These are phyloP conservation scores for Trametes elegans DNA, from an alignment of 768 basidiomycete genomes.

Conservation along the genomic window DNA sequence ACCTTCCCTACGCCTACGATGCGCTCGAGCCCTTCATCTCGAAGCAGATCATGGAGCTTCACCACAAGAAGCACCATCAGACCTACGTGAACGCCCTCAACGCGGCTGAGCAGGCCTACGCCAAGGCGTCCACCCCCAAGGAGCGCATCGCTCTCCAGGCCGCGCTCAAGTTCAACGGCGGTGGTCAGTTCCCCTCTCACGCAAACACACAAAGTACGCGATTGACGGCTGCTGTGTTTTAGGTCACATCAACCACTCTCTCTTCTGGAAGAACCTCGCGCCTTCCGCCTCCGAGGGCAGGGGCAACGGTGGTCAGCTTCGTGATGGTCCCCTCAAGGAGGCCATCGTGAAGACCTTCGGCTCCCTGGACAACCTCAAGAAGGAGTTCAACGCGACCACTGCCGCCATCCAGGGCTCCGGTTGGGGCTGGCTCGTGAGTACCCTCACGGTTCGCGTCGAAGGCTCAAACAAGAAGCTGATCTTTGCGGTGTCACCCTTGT, in stretches of 20 bases:
- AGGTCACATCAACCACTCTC: conserved; percentile 93
- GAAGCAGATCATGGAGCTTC: conserved; percentile 89
- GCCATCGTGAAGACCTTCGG: conserved; percentile 73
- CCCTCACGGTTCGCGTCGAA: neutral
- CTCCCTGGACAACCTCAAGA: conserved; percentile 65
- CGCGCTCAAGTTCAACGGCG: conserved; percentile 98
- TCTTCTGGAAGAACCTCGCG: conserved; percentile 98
- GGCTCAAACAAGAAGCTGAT: neutral
- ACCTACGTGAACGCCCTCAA: conserved; percentile 95
- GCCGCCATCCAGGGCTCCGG: conserved; percentile 89
- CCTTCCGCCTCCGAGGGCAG: conserved; percentile 50
- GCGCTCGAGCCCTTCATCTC: conserved; percentile 93
- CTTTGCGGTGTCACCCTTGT: neutral
- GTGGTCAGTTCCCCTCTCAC: conserved; percentile 47
- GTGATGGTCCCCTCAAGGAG: conserved; percentile 66
- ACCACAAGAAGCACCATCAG: conserved; percentile 90
- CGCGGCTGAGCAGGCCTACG: conserved; percentile 84
- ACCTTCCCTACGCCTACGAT: conserved; percentile 40
- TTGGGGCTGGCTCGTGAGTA: conserved; percentile 93
- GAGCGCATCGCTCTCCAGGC: conserved; percentile 83
- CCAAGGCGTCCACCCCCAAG: conserved; percentile 60
- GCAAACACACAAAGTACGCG: neutral
- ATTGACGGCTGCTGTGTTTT: neutral
- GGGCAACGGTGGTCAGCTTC: conserved; percentile 63
- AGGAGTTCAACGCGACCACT: conserved; percentile 82